phyloP scores from a whole-genome alignment of 2,329 filamentous ascomycete species.

The Penicillium sp. region DNA sequence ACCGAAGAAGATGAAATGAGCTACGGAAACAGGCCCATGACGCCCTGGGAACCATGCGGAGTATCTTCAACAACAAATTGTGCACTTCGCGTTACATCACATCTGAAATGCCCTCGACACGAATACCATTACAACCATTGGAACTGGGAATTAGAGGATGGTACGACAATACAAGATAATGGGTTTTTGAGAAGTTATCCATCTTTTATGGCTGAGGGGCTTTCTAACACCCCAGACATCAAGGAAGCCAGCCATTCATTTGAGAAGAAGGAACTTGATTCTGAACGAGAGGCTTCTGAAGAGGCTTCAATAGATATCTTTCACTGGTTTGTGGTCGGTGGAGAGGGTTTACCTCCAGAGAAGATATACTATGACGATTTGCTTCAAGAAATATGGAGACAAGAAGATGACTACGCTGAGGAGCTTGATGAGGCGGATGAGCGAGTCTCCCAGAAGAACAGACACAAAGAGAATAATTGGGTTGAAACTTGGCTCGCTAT shows the following conservation, averaged over 20 bases:
- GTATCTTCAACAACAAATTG: conserved; percentile 3
- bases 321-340: conserved; percentile 13
- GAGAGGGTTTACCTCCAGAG: conserved; percentile 12
- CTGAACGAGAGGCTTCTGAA: conserved; percentile 11
- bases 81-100: conserved; percentile 11
- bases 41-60: conserved; percentile 10
- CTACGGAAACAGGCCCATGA: background rate
- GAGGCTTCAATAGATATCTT: conserved; percentile 17
- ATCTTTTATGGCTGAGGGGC: background rate
- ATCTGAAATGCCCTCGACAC: conserved; percentile 10
- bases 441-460: conserved; percentile 4
- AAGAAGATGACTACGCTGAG: background rate
- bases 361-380: background rate
- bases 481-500: background rate
- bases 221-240: background rate
- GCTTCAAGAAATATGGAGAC: background rate
- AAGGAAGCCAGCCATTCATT: background rate
- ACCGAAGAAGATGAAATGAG: conserved; percentile 7
- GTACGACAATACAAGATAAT: background rate
- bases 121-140: conserved; percentile 6
- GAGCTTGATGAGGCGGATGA: background rate
- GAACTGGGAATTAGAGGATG: conserved; percentile 8
- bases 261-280: conserved; percentile 2
- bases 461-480: background rate
- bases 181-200: background rate